Base-by-base conservation (phyloP, 352 stramenopile genomes). In the Globisporangium parvum region DNA sequence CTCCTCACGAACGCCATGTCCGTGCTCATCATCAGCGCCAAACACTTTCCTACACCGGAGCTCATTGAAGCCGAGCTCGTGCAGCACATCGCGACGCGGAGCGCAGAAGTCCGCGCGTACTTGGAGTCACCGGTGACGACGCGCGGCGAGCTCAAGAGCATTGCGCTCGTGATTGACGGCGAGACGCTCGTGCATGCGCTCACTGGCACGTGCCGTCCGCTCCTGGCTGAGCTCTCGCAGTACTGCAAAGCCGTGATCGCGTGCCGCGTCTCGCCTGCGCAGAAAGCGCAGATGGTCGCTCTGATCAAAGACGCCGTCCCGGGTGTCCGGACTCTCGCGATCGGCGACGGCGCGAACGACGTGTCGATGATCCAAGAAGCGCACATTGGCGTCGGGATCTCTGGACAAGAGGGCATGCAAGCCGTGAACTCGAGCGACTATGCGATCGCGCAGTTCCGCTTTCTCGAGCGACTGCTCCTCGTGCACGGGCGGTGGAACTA, bases 341-440 rank as follows among this genome's bases (percentile, higher is more conserved):
- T 97, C 45, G 91, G 94, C 26, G 94, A 98, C 59, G 94, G 94
- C 42, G 94, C 93, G 1, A 98, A 98, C 59, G 94, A 98, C 57
- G 94, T 98, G 2, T 88, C 86, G 15, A 98, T 98, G 93, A 97
- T 98, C 51, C 88, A 97, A 68, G 82, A 91, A 63, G 91, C 87
- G 20, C 83, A 97, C 53, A 75, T 98, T 21, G 91, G 91, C 35
- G 78, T 98, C 9, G 92, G 91, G 3, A 97, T 98, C 46, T 91
- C 73, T 2, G 92, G 92, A 0, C 87, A 96, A 60, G 92, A 98
- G 66, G 92, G 92, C 17, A 80, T 96, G 65, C 93, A 97, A 61
- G 87, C 93, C 6, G 92, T 97, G 9, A 97, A 97, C 63, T 92
- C 91, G 24, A 93, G 85, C 31, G 93, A 98, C 73, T 98, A 97